Base-by-base conservation (phyloP, 2,329 filamentous ascomycete species). In the Sordariomycetes sp. region DNA sequence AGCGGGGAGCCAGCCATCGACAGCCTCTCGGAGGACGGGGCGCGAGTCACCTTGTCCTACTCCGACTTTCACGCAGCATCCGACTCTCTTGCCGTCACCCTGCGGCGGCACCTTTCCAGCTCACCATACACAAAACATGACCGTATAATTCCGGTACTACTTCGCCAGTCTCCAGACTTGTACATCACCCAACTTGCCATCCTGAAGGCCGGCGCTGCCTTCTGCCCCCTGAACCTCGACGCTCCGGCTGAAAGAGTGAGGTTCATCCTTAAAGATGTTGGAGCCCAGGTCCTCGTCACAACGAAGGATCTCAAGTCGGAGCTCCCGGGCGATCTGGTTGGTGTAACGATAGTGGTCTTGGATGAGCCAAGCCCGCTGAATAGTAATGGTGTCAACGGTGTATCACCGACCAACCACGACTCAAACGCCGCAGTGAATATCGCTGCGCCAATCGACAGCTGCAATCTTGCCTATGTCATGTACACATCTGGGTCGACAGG, bases 401-500 rank as follows among this genome's bases (percentile, higher is more conserved):
- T 25, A 25, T 51, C 50, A 32, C 12, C 35, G 36, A 24, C 52
- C 12, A 15, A 24, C 28, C 15, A 25, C 28, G 20, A 36, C 13
- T 25, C 22, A 53, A 22, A 39, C 36, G n/a, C 17, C 39, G 59
- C 62, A 45, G 42, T 58, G 25, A 24, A 28, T 36, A 28, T 12
- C 32, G 10, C 53, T 13, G 7, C 50, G 35, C 39, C 54, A 52
- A 36, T 34, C n/a, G 53, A 24, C 15, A 55, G 56, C 50, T 59
- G 3, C 25, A 25, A 36, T 10, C 68, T 91, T 25, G 90, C 91
- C 25, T 96, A 96, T 72, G 81, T 96, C 59, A 90, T 96, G 83
- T 96, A 95, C 68, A 96, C 91, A 1, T 95, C 89, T 52, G 90
- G 90, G 2, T 95, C 89, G 5, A 96, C 90, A 0, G 91, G 91